These are phyloP conservation scores for Pseudozyma tsukubaensis DNA, from an alignment of 1,284 basidiomycete genomes.

Conservation along the genomic window DNA sequence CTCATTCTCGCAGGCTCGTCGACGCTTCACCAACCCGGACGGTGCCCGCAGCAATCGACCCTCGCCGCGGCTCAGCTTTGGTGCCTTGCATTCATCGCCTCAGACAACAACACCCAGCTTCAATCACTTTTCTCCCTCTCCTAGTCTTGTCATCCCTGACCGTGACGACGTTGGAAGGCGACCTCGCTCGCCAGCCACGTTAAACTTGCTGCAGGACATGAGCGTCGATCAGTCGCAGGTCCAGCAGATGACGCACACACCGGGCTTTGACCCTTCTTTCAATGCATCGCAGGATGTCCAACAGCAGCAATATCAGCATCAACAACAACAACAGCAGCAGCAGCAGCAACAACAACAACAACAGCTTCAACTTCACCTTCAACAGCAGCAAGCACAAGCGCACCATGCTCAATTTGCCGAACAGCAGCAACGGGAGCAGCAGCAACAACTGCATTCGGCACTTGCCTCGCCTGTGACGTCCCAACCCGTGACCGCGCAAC, in stretches of 20 bases:
- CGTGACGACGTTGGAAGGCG: constrained; percentile 24
- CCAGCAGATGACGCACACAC: constrained; percentile 29
- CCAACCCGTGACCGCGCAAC: constrained; percentile 3
- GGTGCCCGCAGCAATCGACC: constrained; percentile 10
- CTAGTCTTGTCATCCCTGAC: constrained; percentile 16
- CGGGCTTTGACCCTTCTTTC: constrained; percentile 15
- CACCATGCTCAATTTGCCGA: too few species aligned
- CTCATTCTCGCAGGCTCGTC: constrained; percentile 17
- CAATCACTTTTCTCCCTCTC: constrained; percentile 7
- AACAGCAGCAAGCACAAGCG: constrained; percentile 2
- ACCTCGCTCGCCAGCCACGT: constrained; percentile 37
- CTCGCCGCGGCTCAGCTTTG: constrained; percentile 36
- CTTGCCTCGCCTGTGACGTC: constrained; percentile 27
- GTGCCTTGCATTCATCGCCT: constrained; percentile 16
- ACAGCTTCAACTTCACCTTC: constrained; percentile 21
- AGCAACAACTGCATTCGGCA: constrained; percentile 18
- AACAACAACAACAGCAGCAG: constrained; percentile 31
- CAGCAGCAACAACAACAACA: constrained; percentile 11
- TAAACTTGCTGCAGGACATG: constrained; percentile 26
- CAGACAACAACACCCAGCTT: constrained; percentile 18
- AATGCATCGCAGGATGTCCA: constrained; percentile 22
- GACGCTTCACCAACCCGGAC: constrained; percentile 42
- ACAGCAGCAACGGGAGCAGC: constrained; percentile 17
- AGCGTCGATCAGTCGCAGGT: constrained; percentile 17
- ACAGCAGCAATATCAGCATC: constrained; percentile 31